phyloP scores from a whole-genome alignment of 2,329 filamentous ascomycete species.

The Penicillium sp. region DNA sequence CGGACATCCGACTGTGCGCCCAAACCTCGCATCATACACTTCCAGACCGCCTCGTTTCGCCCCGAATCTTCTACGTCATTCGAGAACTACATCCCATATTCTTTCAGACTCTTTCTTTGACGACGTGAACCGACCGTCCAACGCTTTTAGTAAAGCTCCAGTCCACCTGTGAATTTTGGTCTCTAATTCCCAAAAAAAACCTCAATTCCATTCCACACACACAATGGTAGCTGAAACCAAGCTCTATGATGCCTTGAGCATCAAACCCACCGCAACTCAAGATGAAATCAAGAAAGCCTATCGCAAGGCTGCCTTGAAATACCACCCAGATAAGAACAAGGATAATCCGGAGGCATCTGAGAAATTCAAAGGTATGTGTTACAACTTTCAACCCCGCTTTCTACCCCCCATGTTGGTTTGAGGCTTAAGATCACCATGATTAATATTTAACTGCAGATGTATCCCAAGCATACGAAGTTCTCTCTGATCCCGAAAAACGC shows the following conservation, averaged over 20 bases:
- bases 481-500: conserved; percentile 94
- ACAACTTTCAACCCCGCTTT: not conserved
- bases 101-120: not conserved
- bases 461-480: conserved; percentile 96
- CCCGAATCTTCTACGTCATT: conserved; percentile 39
- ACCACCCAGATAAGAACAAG: conserved; percentile 97
- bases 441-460: conserved; percentile 59
- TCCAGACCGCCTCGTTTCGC: not conserved
- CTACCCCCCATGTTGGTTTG: not conserved
- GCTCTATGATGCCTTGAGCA: conserved; percentile 81
- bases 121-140: conserved; percentile 1
- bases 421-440: not conserved
- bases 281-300: conserved; percentile 96
- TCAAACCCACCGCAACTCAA: conserved; percentile 78
- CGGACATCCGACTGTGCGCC: not conserved
- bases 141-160: conserved; percentile 5
- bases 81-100: conserved; percentile 21
- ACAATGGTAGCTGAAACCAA: conserved; percentile 91
- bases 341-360: conserved; percentile 81
- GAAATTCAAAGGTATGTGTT: conserved; percentile 76
- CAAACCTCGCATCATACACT: not conserved
- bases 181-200: conserved; percentile 1
- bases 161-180: not conserved
- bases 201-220: conserved; percentile 10
- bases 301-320: conserved; percentile 82